phyloP scores from a whole-genome alignment of 371 early-diverging fungal species.

The Zychaea mexicana region DNA sequence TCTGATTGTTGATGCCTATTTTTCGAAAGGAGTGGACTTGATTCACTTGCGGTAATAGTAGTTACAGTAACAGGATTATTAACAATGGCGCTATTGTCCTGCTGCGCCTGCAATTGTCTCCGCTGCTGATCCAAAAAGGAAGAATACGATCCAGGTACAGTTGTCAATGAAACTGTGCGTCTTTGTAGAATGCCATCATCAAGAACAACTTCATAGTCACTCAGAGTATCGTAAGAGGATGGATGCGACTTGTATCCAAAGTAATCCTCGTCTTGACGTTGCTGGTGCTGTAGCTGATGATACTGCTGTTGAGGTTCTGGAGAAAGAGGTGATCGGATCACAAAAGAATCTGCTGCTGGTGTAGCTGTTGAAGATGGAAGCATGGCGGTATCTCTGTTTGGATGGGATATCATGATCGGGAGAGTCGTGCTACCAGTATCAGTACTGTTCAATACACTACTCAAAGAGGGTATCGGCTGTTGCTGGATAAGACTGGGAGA shows the following conservation, averaged over 20 bases:
- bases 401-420: neutral
- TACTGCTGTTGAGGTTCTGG: neutral
- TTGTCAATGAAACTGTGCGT: constrained; percentile 27
- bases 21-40: neutral
- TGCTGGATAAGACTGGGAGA: neutral
- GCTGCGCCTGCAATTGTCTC: neutral
- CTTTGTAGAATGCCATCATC: constrained; percentile 30
- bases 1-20: neutral
- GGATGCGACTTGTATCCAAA: neutral
- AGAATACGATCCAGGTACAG: constrained; percentile 13
- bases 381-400: neutral
- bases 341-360: too few species aligned
- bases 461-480: neutral
- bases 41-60: neutral
- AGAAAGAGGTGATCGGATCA: neutral
- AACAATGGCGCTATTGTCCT: neutral
- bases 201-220: constrained; percentile 25
- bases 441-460: neutral
- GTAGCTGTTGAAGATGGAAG: neutral
- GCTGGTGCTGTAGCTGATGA: neutral
- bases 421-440: too few species aligned
- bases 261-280: neutral
- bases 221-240: constrained; percentile 2
- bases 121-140: constrained; percentile 2
- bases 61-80: too few species aligned